Evolutionary conservation across 2,329 filamentous ascomycete species (phyloP).

Genomic region (Ophiostoma tasmaniense): DNA sequence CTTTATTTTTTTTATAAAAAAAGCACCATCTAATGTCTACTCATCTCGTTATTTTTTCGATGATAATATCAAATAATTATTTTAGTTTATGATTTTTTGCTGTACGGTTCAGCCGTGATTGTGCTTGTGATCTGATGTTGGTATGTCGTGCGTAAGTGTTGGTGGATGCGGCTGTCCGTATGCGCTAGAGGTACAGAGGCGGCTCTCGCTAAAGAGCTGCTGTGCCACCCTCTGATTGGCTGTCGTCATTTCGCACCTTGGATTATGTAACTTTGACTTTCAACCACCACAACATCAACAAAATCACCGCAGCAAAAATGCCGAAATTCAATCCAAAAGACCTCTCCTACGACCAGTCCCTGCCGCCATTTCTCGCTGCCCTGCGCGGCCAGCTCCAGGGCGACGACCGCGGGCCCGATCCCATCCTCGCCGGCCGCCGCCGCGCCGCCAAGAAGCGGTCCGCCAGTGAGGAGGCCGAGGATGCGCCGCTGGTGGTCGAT

Average conservation of each 20-base stretch:
- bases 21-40: background rate
- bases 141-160: background rate
- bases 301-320: conserved; percentile 10
- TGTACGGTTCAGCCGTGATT: background rate
- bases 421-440: conserved; percentile 41
- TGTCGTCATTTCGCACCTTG: background rate
- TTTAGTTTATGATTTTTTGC: background rate
- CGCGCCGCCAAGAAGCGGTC: conserved; percentile 47
- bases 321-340: conserved; percentile 62
- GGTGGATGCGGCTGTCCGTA: background rate
- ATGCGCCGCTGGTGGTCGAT: conserved; percentile 66
- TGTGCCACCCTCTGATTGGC: background rate
- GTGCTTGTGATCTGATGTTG: background rate
- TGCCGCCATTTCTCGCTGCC: conserved; percentile 53
- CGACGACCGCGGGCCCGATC: conserved; percentile 44
- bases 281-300: background rate
- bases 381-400: conserved; percentile 43
- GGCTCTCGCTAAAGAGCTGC: background rate
- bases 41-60: background rate
- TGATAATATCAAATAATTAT: background rate
- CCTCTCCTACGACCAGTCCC: conserved; percentile 53
- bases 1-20: background rate
- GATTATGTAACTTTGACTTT: background rate
- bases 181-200: background rate
- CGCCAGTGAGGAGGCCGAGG: conserved; percentile 63